Evolutionary conservation across 768 basidiomycete species (phyloP).

Genomic region (Tulasnella sp.): DNA sequence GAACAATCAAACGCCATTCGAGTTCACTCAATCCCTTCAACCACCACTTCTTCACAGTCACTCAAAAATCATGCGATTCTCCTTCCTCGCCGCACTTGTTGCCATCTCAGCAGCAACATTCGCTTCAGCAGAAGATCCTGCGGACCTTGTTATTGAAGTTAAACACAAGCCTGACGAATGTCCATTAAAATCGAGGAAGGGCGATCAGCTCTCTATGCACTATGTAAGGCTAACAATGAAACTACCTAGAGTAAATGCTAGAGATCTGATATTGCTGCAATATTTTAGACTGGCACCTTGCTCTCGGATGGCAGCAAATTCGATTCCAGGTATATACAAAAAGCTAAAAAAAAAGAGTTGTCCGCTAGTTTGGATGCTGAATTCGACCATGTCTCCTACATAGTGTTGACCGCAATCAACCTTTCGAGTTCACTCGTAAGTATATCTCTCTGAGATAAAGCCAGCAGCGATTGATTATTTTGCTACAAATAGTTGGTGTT

Average conservation of each 20-base stretch:
- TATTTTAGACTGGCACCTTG: conserved; percentile 63
- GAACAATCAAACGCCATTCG: no score
- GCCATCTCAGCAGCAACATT: conserved; percentile 1
- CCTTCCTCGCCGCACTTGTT: not conserved
- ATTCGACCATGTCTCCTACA: not conserved
- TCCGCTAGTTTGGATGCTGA: not conserved
- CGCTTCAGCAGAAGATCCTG: conserved; percentile 1
- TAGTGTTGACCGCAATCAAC: conserved; percentile 58
- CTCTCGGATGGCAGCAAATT: conserved; percentile 68
- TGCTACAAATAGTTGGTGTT: conserved; percentile 50
- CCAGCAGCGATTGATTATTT: no score
- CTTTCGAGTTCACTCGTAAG: conserved; percentile 69
- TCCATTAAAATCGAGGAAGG: conserved; percentile 26
- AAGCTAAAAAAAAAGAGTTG: not conserved
- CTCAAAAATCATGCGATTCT: not conserved
- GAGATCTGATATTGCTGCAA: no score
- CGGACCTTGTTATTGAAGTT: conserved; percentile 12
- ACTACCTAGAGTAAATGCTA: not conserved
- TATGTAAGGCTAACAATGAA: conserved; percentile 41
- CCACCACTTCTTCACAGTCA: not conserved
- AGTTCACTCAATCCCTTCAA: not conserved
- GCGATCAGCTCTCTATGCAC: conserved; percentile 60
- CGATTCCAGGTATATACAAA: conserved; percentile 58
- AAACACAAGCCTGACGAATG: conserved; percentile 12
- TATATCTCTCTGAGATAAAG: not conserved